A percentile compares a stretch with the other conserved stretches of the same genome.
Evolutionary conservation across 2,329 filamentous ascomycete species (phyloP).

Genomic region (Fusarium chaquense): DNA sequence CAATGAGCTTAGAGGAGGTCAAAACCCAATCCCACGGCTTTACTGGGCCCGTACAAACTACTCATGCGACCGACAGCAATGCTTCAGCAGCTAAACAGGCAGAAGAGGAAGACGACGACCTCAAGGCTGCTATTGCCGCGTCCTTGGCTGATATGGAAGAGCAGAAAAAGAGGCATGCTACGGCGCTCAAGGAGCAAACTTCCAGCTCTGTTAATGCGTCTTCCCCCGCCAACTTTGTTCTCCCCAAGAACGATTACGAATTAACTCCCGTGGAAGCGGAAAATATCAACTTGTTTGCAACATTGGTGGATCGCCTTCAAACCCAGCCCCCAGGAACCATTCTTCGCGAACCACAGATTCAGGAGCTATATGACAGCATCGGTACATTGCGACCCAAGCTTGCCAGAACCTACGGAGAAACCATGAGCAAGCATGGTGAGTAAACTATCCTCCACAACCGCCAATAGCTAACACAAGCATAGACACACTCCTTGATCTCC

Average conservation of each 20-base stretch:
- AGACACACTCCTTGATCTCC: constrained; percentile 94
- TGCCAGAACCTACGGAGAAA: constrained; percentile 95
- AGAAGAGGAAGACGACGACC: constrained; percentile 91
- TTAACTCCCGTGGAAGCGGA: constrained; percentile 93
- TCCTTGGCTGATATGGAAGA: constrained; percentile 98
- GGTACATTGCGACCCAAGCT: constrained; percentile 93
- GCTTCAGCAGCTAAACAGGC: constrained; percentile 59
- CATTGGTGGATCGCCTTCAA: constrained; percentile 91
- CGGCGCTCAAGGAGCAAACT: constrained; percentile 83
- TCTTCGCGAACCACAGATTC: constrained; percentile 95
- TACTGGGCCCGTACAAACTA: constrained; percentile 66
- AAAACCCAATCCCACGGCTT: constrained; percentile 81
- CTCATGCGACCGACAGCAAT: constrained; percentile 54
- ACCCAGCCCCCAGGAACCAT: constrained; percentile 97
- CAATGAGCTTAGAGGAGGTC: constrained; percentile 97
- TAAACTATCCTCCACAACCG: not conserved
- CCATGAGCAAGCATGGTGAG: constrained; percentile 98
- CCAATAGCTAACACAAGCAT: constrained; percentile 32
- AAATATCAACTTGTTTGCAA: constrained; percentile 96
- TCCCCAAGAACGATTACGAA: constrained; percentile 94
- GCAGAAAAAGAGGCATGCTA: constrained; percentile 91
- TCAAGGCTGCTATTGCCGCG: constrained; percentile 95
- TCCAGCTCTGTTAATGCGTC: constrained; percentile 55
- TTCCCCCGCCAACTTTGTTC: constrained; percentile 62
- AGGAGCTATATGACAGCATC: constrained; percentile 97